These are phyloP conservation scores for Beta vulgaris DNA, from an alignment of 148 eudicot genomes.

Conservation along the genomic window DNA sequence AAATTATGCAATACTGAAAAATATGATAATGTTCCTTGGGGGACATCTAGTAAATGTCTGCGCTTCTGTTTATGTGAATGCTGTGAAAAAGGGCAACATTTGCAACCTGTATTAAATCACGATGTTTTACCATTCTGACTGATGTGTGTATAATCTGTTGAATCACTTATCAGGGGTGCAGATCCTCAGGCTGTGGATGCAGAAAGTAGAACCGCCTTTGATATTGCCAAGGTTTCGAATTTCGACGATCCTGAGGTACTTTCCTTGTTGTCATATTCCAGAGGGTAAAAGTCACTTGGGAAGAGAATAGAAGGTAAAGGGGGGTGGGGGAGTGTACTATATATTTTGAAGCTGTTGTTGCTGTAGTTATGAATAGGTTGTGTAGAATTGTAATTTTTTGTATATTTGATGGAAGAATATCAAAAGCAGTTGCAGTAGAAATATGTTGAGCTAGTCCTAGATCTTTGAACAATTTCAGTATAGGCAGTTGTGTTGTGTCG, in stretches of 20 bases:
- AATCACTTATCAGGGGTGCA: slow-evolving; percentile 68
- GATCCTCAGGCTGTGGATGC: slow-evolving; percentile 54
- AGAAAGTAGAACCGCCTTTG: slow-evolving; percentile 61
- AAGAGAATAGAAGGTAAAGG: background rate
- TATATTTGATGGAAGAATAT: slow-evolving; percentile 23
- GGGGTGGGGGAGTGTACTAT: slow-evolving; percentile 11
- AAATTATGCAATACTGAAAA: background rate
- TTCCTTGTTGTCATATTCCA: slow-evolving; percentile 51
- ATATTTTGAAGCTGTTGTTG: slow-evolving; percentile 23
- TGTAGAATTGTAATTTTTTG: slow-evolving; percentile 23
- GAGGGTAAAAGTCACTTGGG: slow-evolving; percentile 28
- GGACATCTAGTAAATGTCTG: background rate
- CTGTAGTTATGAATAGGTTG: slow-evolving; percentile 28
- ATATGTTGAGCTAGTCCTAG: slow-evolving; percentile 1
- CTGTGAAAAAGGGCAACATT: background rate
- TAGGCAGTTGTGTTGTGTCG: slow-evolving; percentile 7
- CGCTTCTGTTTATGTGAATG: background rate
- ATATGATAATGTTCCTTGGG: background rate
- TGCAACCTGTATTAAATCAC: background rate
- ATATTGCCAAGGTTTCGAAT: slow-evolving; percentile 62
- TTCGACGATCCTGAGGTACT: slow-evolving; percentile 72
- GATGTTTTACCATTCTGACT: background rate
- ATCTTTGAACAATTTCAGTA: no score
- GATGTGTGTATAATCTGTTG: background rate
- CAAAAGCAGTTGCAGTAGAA: slow-evolving; percentile 5